Evolutionary conservation across 495 filamentous ascomycete genomes (phyloP), one percentile per base, ranked within the genome.

Genomic region (Pseudevernia furfuracea): DNA sequence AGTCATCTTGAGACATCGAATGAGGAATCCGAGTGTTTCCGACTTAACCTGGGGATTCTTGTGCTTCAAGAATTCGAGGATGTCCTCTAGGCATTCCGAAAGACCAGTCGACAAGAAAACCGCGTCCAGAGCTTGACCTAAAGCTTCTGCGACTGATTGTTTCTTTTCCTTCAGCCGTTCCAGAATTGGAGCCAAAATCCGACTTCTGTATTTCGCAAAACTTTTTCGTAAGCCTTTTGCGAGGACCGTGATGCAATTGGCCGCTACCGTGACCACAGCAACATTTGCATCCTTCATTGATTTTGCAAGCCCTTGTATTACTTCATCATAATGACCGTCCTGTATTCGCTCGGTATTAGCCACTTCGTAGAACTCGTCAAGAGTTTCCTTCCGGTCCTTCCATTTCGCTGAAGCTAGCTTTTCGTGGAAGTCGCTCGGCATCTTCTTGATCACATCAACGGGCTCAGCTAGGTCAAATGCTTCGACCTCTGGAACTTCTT

Each of bases 251-350:
- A 96, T 87, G 73, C 94, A 97, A 71, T 97, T 94, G 23, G 92
- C 93, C 14, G 95, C 94, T 56, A 91, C 87, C 1, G 89, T 93
- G 38, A 96, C 95, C 52, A 97, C 94, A 11, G 90, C 89, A 70
- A 99, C 87, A 71, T 99, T 99, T 58, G 95, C 94, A 71, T 99
- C 95, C 74, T 97, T 97, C 93, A 97, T 97, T 69, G 84, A 90
- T 73, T 97, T 97, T 36, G 94, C 94, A 53, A 97, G 77, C 8
- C 81, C 83, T 53, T 87, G 82, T 52, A 89, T 84, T 70, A 96
- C 85, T 66, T 97, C 92, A 74, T 87, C 83, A 67, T 89, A 99
- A 48, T 87, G 87, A 5, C 84, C 92, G 64, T 97, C 94, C 74
- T 96, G 92, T 72, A 99, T 96, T 61, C 87, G 84, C 30, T 94